Evolutionary conservation across 2,329 filamentous ascomycete species (phyloP), one percentile per base, ranked within the genome.

Genomic region (Didymella pinodella): DNA sequence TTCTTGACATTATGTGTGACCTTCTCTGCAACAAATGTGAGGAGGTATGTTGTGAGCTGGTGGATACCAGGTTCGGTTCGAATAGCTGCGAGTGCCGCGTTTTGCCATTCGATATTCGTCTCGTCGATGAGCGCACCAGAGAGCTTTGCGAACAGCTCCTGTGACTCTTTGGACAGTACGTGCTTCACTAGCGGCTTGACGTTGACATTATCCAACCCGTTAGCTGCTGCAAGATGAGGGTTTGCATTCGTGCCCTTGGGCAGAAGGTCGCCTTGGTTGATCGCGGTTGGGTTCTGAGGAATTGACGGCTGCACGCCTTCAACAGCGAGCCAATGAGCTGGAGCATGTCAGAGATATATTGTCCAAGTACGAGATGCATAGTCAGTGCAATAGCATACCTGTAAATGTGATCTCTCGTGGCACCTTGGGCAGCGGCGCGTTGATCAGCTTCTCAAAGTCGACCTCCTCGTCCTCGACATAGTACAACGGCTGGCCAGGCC

Each of bases 391-490:
- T 25, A 25, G 41, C 84, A 56, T 81, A 94, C 92, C 90, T 40
- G 94, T 98, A 74, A 97, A 94, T 61, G 88, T 92, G 70, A 95
- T 90, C 77, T 99, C 95, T 48, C 94, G 85, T 32, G 95, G 95
- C 29, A 99, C 93, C 78, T 96, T 97, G 26, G 95, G 95, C 66
- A 99, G 80, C 4, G 95, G 92, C 65, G 93, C 93, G 80, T 99
- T 99, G 76, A 99, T 97, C 66, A 99, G 83, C 82, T 98, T 98
- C 81, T 99, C 95, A 74, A 99, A 98, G 78, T 99, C 95, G 54
- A 98, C 90, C 81, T 99, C 95, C 74, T 99, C 95, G 75, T 99
- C 95, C 74, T 99, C 95, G 36, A 99, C 90, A 76, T 99, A 99
- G 79, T 94, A 99, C 22, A 99, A 82, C 52, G 94, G 93, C 78